These are phyloP conservation scores for Aspergillus transmontanensis DNA, from an alignment of 2,329 filamentous ascomycete genomes.

Conservation along the genomic window DNA sequence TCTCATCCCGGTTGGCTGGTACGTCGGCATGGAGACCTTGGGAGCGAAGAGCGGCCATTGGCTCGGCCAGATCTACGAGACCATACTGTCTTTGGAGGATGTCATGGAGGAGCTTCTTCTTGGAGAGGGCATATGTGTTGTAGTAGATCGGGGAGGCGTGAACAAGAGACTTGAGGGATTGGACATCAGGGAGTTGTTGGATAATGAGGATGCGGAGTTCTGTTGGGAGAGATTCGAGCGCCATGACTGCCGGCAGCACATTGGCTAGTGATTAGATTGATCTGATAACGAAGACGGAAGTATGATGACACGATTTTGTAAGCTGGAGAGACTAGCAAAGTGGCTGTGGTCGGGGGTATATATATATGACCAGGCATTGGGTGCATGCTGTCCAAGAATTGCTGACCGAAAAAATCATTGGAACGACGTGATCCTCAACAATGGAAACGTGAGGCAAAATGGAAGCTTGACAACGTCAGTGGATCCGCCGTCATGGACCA, in stretches of 20 bases:
- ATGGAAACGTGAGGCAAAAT: not conserved
- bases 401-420: not conserved
- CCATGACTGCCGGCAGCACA: constrained; percentile 9
- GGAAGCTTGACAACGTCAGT: constrained; percentile 2
- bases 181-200: constrained; percentile 13
- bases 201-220: constrained; percentile 19
- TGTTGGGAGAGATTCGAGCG: constrained; percentile 17
- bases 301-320: not conserved
- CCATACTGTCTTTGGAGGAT: constrained; percentile 13
- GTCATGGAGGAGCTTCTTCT: constrained; percentile 13
- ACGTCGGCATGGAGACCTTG: constrained; percentile 18
- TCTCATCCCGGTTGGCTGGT: constrained; percentile 10
- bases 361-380: not conserved
- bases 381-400: not conserved
- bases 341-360: not conserved
- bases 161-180: constrained; percentile 14
- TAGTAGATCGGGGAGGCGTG: constrained; percentile 15
- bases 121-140: constrained; percentile 13
- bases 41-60: constrained; percentile 16
- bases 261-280: not conserved
- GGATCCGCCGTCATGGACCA: not conserved
- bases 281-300: not conserved
- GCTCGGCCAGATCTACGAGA: constrained; percentile 15
- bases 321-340: not conserved
- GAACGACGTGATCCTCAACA: not conserved